Evolutionary conservation across 208 protist genomes (phyloP).

Genomic region (Trichomonas vaginalis): DNA sequence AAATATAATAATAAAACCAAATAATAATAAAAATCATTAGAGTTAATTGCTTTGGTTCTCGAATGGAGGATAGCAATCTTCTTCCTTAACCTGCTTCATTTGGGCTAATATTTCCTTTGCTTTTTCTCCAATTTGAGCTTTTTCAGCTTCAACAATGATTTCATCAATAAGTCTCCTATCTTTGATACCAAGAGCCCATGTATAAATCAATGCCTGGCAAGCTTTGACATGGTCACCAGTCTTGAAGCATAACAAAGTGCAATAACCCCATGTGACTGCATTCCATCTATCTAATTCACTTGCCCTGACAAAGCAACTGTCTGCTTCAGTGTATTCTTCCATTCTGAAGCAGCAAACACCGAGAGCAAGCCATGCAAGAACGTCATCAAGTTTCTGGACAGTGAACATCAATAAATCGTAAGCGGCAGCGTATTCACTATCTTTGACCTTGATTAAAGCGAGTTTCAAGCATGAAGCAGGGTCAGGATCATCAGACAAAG

Average conservation of each 20-base stretch:
- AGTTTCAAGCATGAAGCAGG: background rate
- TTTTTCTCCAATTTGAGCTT: background rate
- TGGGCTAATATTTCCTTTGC: background rate
- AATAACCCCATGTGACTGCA: background rate
- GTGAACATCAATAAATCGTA: background rate
- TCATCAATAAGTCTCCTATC: background rate
- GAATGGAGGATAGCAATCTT: background rate
- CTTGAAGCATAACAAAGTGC: background rate
- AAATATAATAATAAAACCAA: background rate
- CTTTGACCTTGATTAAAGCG: background rate
- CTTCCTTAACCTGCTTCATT: background rate
- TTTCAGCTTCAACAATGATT: background rate
- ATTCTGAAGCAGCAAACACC: constrained; percentile 9
- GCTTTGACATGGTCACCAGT: background rate
- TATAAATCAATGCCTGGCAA: background rate
- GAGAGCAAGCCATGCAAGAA: background rate
- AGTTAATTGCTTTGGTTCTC: background rate
- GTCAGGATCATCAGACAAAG: background rate
- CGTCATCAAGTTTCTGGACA: background rate
- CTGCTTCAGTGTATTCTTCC: background rate
- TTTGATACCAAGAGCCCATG: background rate
- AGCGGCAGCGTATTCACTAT: background rate
- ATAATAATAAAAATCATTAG: background rate
- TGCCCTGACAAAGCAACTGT: background rate
- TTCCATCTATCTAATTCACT: background rate